Conservation (phyloP, 1,284 basidiomycete species). For the Malassezia dermatis region DNA sequence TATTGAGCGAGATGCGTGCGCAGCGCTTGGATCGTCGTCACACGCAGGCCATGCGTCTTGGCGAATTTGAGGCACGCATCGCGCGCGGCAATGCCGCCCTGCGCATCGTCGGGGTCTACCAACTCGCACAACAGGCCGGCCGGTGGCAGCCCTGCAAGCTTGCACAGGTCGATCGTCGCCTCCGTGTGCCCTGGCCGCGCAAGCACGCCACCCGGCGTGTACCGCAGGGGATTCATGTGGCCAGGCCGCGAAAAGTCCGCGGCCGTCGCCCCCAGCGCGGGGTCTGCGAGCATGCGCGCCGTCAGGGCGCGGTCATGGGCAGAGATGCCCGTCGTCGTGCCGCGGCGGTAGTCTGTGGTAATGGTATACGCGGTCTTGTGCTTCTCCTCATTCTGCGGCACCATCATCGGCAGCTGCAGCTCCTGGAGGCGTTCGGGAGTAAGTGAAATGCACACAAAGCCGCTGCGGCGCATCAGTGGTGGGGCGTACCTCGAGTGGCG, state of each 20-base stretch:
- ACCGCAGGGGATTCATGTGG: slow-evolving; percentile 85
- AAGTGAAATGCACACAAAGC: slow-evolving; percentile 85
- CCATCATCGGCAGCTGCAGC: slow-evolving; percentile 88
- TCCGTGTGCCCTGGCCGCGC: slow-evolving; percentile 87
- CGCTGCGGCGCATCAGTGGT: slow-evolving; percentile 53
- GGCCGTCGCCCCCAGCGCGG: slow-evolving; percentile 14
- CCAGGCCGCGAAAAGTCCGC: slow-evolving; percentile 82
- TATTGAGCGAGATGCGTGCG: background rate
- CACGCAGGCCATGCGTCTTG: slow-evolving; percentile 77
- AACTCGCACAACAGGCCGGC: slow-evolving; percentile 88
- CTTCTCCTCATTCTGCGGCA: slow-evolving; percentile 76
- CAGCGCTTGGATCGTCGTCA: slow-evolving; percentile 76
- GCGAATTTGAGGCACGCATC: slow-evolving; percentile 89
- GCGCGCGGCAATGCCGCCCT: slow-evolving; percentile 86
- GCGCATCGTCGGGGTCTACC: slow-evolving; percentile 74
- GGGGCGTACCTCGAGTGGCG: slow-evolving; percentile 55
- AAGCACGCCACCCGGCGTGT: slow-evolving; percentile 72
- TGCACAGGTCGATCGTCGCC: slow-evolving; percentile 75
- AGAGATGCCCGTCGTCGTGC: slow-evolving; percentile 93
- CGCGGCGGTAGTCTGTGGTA: slow-evolving; percentile 81
- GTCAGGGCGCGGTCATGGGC: slow-evolving; percentile 87
- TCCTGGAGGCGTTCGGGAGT: slow-evolving; percentile 64
- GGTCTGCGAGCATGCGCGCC: slow-evolving; percentile 62
- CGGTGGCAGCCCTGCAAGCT: slow-evolving; percentile 62
- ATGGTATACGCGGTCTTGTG: slow-evolving; percentile 94